phyloP scores from a whole-genome alignment of 768 basidiomycete species.

The Panaeolus cyanescens region DNA sequence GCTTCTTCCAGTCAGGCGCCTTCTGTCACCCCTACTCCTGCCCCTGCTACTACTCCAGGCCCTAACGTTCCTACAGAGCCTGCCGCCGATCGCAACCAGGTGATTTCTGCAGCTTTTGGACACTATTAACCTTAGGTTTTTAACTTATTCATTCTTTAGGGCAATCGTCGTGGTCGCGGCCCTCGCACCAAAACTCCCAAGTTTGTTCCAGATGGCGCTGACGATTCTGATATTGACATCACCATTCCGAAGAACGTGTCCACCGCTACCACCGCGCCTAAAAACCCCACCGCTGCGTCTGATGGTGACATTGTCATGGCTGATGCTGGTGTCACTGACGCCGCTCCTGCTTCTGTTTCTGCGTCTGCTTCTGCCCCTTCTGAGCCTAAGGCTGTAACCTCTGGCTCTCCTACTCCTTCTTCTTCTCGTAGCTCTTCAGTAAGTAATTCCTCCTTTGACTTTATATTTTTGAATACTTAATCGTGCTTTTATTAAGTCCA shows the following conservation, averaged over 20 bases:
- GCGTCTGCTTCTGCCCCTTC: not conserved
- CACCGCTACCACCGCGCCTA: not conserved
- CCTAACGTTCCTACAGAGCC: not conserved
- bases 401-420: not conserved
- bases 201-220: not conserved
- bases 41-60: not conserved
- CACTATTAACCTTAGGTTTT: not conserved
- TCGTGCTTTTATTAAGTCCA: not conserved
- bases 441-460: not conserved
- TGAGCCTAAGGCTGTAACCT: not conserved
- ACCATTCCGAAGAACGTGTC: not conserved
- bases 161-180: not conserved
- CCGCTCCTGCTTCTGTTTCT: not conserved
- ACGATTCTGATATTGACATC: not conserved
- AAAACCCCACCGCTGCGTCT: not conserved
- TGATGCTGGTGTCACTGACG: no score
- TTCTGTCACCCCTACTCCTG: no score
- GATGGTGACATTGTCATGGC: not conserved
- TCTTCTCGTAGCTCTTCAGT: not conserved
- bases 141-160: not conserved
- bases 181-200: not conserved
- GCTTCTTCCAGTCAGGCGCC: not conserved
- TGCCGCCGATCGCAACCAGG: not conserved
- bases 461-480: not conserved
- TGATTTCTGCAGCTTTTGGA: not conserved